Evolutionary conservation across 2,329 filamentous ascomycete genomes (phyloP).

Genomic region (Fusarium sororula): DNA sequence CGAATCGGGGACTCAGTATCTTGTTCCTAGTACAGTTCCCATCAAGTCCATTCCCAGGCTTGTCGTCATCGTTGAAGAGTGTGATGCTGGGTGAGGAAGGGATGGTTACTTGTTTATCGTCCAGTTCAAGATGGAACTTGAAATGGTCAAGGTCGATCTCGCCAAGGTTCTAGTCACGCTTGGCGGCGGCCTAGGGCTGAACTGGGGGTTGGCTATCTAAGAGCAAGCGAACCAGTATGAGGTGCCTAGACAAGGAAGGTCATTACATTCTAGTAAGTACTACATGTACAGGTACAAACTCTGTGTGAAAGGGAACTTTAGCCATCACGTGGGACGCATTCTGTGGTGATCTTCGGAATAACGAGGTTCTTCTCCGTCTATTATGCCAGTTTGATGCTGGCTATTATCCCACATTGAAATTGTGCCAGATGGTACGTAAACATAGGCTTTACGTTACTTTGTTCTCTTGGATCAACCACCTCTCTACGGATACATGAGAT

Average conservation of each 20-base stretch:
- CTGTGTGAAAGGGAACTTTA: background rate
- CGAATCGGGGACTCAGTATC: background rate
- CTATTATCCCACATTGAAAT: background rate
- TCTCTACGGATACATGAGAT: background rate
- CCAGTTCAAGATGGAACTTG: background rate
- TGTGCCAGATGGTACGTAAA: background rate
- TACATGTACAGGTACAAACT: background rate
- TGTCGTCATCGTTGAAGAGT: background rate
- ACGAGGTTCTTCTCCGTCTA: background rate
- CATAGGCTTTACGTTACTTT: too few species aligned
- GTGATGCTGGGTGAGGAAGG: background rate
- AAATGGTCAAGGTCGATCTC: background rate
- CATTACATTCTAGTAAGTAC: background rate
- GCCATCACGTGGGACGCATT: background rate
- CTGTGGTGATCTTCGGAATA: background rate
- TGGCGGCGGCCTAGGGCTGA: background rate
- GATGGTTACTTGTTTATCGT: too few species aligned
- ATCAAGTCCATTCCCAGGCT: too few species aligned
- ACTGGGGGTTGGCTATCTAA: background rate
- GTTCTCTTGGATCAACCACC: background rate
- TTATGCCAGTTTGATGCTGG: background rate
- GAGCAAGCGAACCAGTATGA: background rate
- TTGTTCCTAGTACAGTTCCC: background rate
- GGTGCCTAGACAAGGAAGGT: background rate
- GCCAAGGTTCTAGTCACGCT: background rate